Conservation (phyloP, 257 asterid species). For the Lycium ferocissimum region DNA sequence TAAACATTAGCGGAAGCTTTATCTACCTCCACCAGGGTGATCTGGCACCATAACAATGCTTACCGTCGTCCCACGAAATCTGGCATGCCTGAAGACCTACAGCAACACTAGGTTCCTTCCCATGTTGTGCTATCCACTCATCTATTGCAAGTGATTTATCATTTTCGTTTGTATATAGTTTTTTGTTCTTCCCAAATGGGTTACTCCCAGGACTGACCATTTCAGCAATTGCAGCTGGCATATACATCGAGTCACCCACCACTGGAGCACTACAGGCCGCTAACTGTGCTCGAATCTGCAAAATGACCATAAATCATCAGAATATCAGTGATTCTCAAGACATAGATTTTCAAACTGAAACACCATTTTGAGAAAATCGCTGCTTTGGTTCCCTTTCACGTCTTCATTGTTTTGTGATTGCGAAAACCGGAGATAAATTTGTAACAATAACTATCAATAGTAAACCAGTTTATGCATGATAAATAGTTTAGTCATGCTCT, state of each 20-base stretch:
- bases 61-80: constrained; percentile 84
- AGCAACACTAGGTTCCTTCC: constrained; percentile 81
- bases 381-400: not conserved
- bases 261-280: constrained; percentile 86
- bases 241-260: constrained; percentile 89
- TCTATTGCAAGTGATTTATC: constrained; percentile 54
- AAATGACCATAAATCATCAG: constrained; percentile 28
- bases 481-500: not conserved
- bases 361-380: not conserved
- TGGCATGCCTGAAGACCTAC: constrained; percentile 90
- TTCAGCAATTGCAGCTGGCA: constrained; percentile 88
- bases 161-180: constrained; percentile 47
- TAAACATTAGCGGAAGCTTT: constrained; percentile 21
- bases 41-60: constrained; percentile 75
- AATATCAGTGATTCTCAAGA: constrained; percentile 16
- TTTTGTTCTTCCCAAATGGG: constrained; percentile 67
- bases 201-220: constrained; percentile 56
- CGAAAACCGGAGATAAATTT: constrained; percentile 5
- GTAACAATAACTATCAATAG: constrained; percentile 9
- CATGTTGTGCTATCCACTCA: constrained; percentile 82
- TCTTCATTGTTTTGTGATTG: constrained; percentile 14
- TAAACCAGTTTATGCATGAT: not conserved
- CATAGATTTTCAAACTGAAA: constrained; percentile 12
- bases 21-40: constrained; percentile 87
- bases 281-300: constrained; percentile 82